These are phyloP conservation scores for Blepharisma undulans DNA, from an alignment of 169 alveolate genomes.

Conservation along the genomic window DNA sequence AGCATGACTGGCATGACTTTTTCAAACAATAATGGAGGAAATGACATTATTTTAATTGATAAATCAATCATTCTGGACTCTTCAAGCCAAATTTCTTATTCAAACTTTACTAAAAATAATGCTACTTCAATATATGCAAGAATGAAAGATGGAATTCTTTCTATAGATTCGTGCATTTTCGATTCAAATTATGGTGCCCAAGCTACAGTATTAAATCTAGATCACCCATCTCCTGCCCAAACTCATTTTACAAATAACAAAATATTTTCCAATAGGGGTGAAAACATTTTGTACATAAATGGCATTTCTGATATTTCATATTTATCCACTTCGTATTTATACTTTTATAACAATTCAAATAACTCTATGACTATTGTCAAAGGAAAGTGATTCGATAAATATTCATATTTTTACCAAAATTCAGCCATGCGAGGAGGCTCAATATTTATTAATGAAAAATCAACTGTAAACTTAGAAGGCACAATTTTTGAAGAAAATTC, in stretches of 20 bases:
- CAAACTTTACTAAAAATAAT: not conserved
- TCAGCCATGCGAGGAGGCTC: no score
- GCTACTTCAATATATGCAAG: not conserved
- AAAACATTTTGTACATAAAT: no score
- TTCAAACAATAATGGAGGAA: not conserved
- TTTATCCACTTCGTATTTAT: no score
- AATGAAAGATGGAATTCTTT: not conserved
- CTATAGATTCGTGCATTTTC: not conserved
- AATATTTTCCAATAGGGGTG: no score
- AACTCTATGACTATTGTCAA: no score
- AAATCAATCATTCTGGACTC: not conserved
- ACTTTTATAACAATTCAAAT: no score
- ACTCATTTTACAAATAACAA: no score
- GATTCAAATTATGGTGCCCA: not conserved
- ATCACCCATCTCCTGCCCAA: no score
- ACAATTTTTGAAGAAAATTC: not conserved
- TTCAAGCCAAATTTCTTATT: not conserved
- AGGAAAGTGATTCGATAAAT: no score
- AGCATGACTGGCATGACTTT: not conserved
- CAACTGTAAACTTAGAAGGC: not conserved
- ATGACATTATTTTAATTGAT: not conserved
- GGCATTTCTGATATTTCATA: no score
- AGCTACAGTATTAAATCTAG: no score
- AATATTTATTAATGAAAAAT: not conserved
- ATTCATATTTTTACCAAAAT: no score